Base-by-base conservation (phyloP, 2,329 filamentous ascomycete genomes). In the Blastomyces percursus region DNA sequence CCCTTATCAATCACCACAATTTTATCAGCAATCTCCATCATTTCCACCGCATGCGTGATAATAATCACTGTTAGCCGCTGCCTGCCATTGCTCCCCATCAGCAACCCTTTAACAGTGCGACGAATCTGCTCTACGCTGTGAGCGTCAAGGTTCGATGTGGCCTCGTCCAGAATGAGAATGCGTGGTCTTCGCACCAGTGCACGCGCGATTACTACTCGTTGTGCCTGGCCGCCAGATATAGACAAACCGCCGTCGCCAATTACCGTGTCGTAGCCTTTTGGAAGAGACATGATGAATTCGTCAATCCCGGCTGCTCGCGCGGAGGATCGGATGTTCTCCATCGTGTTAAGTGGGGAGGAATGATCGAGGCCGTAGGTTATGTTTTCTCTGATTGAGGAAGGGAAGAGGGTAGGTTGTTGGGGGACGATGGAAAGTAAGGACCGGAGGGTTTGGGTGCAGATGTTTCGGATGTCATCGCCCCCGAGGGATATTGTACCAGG, bases 81-180 rank as follows among this genome's bases (percentile, higher is more conserved):
- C 3, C 69, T 65, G 14, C 69, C 68, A 30, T 19, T 3, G 9
- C 35, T 12, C 9, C 64, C 63, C 0, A 67, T 64, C 14, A 86
- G 77, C 1, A 94, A 74, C 0, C 71, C 70, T 44, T 73, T 73
- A 50, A 96, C 79, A 0, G 87, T 87, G 9, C 81, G 75, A 14
- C 88, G 79, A 3, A 96, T 82, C 1, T 81, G 75, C 2, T 80
- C 80, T 0, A 89, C 86, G 48, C 82, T 87, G 67, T 86, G 83
- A 0, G 81, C 80, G 69, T 96, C 92, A 0, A 97, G 78, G 0
- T 88, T 87, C 32, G 86, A 89, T 0, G 92, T 96, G 0, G 91
- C 90, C 75, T 96, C 92, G 69, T 97, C 93, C 1, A 96, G 77
- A 1, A 96, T 82, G 19, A 96, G 76, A 1, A 96, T 78, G 50